phyloP scores from a whole-genome alignment of 306 rosid genomes.

The Notholithocarpus densiflorus region DNA sequence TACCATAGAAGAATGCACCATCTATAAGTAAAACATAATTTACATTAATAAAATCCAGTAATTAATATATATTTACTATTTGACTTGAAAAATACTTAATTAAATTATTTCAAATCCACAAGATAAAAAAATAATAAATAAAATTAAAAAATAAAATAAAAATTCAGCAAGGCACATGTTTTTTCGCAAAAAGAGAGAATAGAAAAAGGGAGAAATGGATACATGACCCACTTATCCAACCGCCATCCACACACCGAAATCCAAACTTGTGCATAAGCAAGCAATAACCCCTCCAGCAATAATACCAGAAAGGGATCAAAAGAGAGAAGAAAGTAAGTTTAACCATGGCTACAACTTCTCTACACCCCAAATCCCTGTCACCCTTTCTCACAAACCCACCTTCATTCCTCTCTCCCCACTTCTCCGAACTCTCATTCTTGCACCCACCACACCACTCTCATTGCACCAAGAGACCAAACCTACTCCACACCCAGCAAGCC shows the following conservation, averaged over 20 bases:
- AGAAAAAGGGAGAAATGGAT: too few relatives aligned
- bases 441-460: constrained; percentile 26
- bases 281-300: neutral
- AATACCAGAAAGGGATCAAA: neutral
- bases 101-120: too few relatives aligned
- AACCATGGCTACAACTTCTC: constrained; percentile 58
- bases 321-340: neutral
- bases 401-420: constrained; percentile 39
- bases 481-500: constrained; percentile 21
- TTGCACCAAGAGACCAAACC: constrained; percentile 22
- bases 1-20: too few relatives aligned
- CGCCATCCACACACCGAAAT: constrained; percentile 62
- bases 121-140: neutral
- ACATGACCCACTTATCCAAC: constrained; percentile 70
- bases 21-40: too few relatives aligned
- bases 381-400: constrained; percentile 53
- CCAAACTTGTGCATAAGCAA: neutral
- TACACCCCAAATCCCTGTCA: constrained; percentile 51
- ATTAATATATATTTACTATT: too few relatives aligned
- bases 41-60: too few relatives aligned
- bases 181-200: neutral
- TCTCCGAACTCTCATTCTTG: constrained; percentile 35
- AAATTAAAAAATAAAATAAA: neutral
- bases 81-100: too few relatives aligned
- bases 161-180: neutral